Evolutionary conservation across 257 asterid species (phyloP).

Genomic region (Nemophila menziesii): DNA sequence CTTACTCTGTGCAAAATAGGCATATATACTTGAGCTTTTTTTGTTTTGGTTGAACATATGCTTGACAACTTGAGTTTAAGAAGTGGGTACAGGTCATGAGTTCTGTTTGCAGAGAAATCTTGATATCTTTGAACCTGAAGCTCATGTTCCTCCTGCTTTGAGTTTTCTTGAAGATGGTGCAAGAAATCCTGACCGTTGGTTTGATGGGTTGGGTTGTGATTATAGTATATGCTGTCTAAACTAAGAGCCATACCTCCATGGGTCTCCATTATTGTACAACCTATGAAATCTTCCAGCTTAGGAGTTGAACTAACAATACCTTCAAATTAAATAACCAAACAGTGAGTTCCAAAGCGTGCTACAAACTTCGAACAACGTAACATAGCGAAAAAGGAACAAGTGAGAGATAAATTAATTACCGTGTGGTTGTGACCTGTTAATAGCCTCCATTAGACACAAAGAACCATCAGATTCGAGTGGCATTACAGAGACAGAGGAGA

Average conservation of each 20-base stretch:
- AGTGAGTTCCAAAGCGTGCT: no score
- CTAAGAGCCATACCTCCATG: constrained; percentile 62
- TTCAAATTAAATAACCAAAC: constrained; percentile 22
- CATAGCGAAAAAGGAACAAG: constrained; percentile 1
- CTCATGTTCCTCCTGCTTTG: constrained; percentile 19
- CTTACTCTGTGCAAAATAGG: no score
- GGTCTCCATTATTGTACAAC: constrained; percentile 57
- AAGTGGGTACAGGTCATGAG: constrained; percentile 34
- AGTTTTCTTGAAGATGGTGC: constrained; percentile 23
- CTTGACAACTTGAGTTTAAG: no score
- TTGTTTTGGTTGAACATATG: no score
- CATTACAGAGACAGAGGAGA: constrained; percentile 61
- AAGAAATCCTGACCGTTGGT: constrained; percentile 34
- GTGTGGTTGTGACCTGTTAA: constrained; percentile 67
- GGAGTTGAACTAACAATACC: constrained; percentile 50
- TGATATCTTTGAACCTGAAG: constrained; percentile 38
- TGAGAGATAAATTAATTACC: constrained; percentile 36
- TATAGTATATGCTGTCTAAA: constrained; percentile 66
- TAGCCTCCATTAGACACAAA: constrained; percentile 67
- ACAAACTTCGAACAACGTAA: no score
- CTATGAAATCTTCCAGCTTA: constrained; percentile 79
- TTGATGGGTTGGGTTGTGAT: constrained; percentile 25
- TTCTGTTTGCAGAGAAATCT: constrained; percentile 29
- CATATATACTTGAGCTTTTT: no score
- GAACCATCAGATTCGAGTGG: constrained; percentile 94